Evolutionary conservation across 495 filamentous ascomycete species (phyloP).

Genomic region (Xanthoparmelia taractica): DNA sequence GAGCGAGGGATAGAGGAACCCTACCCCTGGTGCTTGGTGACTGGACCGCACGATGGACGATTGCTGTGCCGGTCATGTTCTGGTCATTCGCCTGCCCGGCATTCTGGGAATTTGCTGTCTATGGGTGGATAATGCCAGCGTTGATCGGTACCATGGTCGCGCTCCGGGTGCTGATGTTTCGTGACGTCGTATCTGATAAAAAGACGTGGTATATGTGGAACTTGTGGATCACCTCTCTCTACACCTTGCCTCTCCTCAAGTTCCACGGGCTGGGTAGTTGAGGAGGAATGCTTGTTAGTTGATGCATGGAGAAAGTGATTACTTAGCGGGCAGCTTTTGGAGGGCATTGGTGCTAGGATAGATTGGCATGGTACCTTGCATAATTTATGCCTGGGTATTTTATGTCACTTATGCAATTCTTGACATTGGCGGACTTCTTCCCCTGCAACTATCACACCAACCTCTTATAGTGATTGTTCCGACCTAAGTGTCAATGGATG

Average conservation of each 20-base stretch:
- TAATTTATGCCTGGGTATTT: too few relatives aligned
- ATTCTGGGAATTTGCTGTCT: constrained; percentile 33
- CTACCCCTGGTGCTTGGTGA: constrained; percentile 41
- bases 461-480: background rate
- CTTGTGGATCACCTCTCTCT: constrained; percentile 20
- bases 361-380: background rate
- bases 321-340: background rate
- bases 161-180: constrained; percentile 10
- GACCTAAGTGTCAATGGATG: background rate
- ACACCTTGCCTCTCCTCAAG: constrained; percentile 19
- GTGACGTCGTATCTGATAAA: constrained; percentile 13
- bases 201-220: constrained; percentile 21
- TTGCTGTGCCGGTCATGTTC: constrained; percentile 32
- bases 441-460: background rate
- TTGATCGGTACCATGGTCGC: constrained; percentile 15
- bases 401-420: background rate
- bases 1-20: constrained; percentile 35
- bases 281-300: background rate
- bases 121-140: constrained; percentile 16
- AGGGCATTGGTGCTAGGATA: too few relatives aligned
- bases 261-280: constrained; percentile 1
- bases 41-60: constrained; percentile 32
- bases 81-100: constrained; percentile 37
- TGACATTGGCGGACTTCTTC: too few relatives aligned
- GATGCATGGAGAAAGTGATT: background rate